Evolutionary conservation across 805 yeast species (phyloP).

Genomic region (Ogataea kodamae): DNA sequence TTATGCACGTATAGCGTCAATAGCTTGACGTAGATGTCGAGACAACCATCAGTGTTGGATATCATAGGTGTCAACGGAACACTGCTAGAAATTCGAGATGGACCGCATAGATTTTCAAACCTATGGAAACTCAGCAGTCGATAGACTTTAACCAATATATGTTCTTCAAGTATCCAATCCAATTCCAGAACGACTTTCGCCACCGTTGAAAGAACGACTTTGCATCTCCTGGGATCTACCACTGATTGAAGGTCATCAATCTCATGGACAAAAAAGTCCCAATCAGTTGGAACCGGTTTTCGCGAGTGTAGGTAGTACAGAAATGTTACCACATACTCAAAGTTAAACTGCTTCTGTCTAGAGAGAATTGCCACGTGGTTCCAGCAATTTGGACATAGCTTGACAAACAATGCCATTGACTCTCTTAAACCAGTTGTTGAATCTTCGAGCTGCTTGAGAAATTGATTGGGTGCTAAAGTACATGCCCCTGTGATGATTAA

Average conservation of each 20-base stretch:
- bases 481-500: constrained; percentile 19
- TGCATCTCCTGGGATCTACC: constrained; percentile 11
- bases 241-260: constrained; percentile 13
- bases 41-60: constrained; percentile 27
- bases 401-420: constrained; percentile 22
- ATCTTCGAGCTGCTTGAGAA: constrained; percentile 14
- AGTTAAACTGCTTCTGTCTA: constrained; percentile 10
- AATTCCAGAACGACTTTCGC: constrained; percentile 24
- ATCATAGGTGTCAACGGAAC: constrained; percentile 17
- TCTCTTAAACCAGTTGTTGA: constrained; percentile 19
- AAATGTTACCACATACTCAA: constrained; percentile 22
- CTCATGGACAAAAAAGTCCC: constrained; percentile 30
- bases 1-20: constrained; percentile 23
- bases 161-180: constrained; percentile 31
- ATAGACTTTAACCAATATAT: constrained; percentile 28
- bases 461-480: constrained; percentile 15
- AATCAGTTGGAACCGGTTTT: constrained; percentile 25
- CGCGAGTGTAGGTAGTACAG: constrained; percentile 27
- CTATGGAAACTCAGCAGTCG: constrained; percentile 24
- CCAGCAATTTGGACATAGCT: constrained; percentile 27
- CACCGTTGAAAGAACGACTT: constrained; percentile 18
- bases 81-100: constrained; percentile 1
- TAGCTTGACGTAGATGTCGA: constrained; percentile 32
- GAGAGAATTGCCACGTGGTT: constrained; percentile 18
- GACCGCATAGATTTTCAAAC: constrained; percentile 29